Percentiles rank a stretch among this genome's conserved stretches.
These are phyloP conservation scores for Nicotiana knightiana DNA, from an alignment of 257 asterid species.

Conservation along the genomic window DNA sequence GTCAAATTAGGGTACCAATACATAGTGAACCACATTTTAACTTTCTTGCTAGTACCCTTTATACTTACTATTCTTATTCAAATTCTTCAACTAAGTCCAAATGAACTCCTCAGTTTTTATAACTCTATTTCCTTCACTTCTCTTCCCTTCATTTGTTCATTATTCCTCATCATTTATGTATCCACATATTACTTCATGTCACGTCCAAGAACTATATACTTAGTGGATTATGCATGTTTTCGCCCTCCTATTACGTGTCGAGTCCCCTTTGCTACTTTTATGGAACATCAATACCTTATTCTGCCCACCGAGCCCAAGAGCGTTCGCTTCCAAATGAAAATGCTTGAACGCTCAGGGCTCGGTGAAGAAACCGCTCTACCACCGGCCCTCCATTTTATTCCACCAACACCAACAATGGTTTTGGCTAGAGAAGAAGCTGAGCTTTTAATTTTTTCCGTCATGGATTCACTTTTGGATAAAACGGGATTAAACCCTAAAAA, in stretches of 20 bases:
- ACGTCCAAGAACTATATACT: slow-evolving; percentile 39
- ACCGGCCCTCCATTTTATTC: slow-evolving; percentile 43
- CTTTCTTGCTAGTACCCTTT: slow-evolving; percentile 27
- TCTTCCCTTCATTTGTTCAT: slow-evolving; percentile 13
- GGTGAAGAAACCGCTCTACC: slow-evolving; percentile 57
- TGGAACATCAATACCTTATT: slow-evolving; percentile 35
- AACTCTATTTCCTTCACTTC: slow-evolving; percentile 26
- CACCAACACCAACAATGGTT: slow-evolving; percentile 29
- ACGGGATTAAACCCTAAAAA: slow-evolving; percentile 36
- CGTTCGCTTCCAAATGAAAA: slow-evolving; percentile 44
- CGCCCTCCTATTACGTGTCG: slow-evolving; percentile 40
- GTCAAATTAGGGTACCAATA: slow-evolving; percentile 33
- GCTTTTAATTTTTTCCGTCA: slow-evolving; percentile 40
- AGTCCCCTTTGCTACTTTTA: slow-evolving; percentile 42
- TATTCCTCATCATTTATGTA: slow-evolving; percentile 24
- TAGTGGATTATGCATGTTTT: slow-evolving; percentile 53
- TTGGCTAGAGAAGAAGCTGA: slow-evolving; percentile 45
- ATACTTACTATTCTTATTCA: slow-evolving; percentile 18
- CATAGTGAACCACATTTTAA: slow-evolving; percentile 36
- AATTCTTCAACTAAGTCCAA: slow-evolving; percentile 17
- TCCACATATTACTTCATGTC: slow-evolving; percentile 30
- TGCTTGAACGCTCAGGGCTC: slow-evolving; percentile 58
- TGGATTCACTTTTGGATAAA: slow-evolving; percentile 42
- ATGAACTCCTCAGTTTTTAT: slow-evolving; percentile 13
- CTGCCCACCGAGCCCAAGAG: slow-evolving; percentile 36